Evolutionary conservation across 1,284 basidiomycete species (phyloP).

Genomic region (Ganoderma leucocontextum): DNA sequence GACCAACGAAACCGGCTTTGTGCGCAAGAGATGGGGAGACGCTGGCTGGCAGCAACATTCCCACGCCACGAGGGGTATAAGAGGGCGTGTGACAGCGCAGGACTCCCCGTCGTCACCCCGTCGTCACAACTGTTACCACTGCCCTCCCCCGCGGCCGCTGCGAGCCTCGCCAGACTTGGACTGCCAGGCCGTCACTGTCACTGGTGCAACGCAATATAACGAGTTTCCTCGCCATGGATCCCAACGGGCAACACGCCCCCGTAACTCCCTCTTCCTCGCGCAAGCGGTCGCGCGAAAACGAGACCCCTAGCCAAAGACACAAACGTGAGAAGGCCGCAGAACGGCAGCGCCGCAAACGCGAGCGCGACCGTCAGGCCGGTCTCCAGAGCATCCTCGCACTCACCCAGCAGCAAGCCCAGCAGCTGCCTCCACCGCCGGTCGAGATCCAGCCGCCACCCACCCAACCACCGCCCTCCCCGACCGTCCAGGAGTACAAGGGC

Average conservation of each 20-base stretch:
- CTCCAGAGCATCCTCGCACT: conserved; percentile 46
- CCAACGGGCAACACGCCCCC: conserved; percentile 37
- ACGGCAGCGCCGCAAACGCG: conserved; percentile 79
- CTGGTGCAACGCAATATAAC: conserved; percentile 35
- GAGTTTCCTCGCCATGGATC: conserved; percentile 40
- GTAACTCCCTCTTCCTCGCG: conserved; percentile 46
- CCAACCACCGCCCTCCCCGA: conserved; percentile 28
- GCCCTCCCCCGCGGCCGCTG: conserved; percentile 19
- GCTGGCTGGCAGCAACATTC: conserved; percentile 20
- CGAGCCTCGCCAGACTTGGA: conserved; percentile 14
- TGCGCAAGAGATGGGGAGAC: neutral
- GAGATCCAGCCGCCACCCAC: conserved; percentile 37
- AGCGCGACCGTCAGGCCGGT: conserved; percentile 67
- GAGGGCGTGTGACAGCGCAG: conserved; percentile 44
- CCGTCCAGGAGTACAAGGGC: conserved; percentile 39
- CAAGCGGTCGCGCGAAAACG: conserved; percentile 73
- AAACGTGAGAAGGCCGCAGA: conserved; percentile 86
- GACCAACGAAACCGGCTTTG: neutral
- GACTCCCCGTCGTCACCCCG: conserved; percentile 47
- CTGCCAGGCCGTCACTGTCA: conserved; percentile 32
- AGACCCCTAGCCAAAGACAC: conserved; percentile 70
- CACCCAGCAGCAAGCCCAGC: conserved; percentile 36
- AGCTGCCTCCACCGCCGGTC: conserved; percentile 35
- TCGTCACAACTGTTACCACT: conserved; percentile 50
- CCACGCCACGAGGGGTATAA: conserved; percentile 40